Base-by-base conservation (phyloP, 768 basidiomycete genomes). In the Suillus paluster region DNA sequence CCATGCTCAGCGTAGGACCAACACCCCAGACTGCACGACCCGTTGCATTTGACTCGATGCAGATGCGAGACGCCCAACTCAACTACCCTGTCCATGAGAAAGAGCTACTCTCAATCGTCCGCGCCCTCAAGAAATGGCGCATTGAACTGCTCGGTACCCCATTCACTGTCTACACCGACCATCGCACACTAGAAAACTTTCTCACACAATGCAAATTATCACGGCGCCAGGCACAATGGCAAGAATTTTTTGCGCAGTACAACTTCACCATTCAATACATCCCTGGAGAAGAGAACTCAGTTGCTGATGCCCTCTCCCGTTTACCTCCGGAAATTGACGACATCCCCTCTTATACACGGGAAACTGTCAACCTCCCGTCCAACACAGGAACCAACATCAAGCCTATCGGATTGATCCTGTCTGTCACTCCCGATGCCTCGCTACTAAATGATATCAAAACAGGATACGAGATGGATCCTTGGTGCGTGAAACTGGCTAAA, bases 161-260 rank as follows among this genome's bases (percentile, higher is more conserved):
- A 30, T 30, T 30, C 6, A 30, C 30, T 30, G 30, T 30, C 3
- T 30, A 30, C 49, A 79, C 78, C 0, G 77, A 81, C 58, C 79
- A 82, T 64, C 66, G 71, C 2, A 78, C 78, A 0, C 66, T 80
- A 4, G 68, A 77, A 53, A 66, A 71, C 39, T 44, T 63, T 0
- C 12, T 19, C 14, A 50, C 52, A 0, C 65, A 65, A 54, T 45
- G 60, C 21, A 56, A 66, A 34, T 21, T 70, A 17, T 68, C 65
- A 5, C 45, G 50, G 1, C 49, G 60, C 4, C 68, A 70, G 45
- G 34, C 55, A 6, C 49, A 63, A 33, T 70, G 68, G 68, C 21
- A 57, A 9, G 49, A 64, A 39, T 41, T 62, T 14, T 41, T 70
- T 1, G 38, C 61, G 10, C 58, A 66, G n/a, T 68, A 61, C 30